Evolutionary conservation across 305 asterid species (phyloP).

Genomic region (Fraxinus sp.): DNA sequence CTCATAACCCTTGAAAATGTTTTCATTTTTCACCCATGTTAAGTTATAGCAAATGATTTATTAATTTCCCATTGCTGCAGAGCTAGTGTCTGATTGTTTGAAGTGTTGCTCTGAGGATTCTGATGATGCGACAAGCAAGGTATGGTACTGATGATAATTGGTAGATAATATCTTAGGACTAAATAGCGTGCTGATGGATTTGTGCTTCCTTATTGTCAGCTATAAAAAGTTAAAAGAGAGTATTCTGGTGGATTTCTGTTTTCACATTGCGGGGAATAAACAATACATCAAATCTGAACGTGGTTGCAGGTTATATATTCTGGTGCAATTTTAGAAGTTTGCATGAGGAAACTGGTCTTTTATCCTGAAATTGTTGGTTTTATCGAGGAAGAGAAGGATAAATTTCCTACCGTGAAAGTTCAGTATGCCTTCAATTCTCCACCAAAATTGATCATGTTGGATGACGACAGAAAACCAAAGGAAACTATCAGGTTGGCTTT

Average conservation of each 20-base stretch:
- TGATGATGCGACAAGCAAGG: conserved; percentile 91
- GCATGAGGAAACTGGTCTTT: conserved; percentile 94
- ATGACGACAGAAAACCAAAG: conserved; percentile 59
- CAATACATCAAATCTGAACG: conserved; percentile 1
- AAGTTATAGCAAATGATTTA: not conserved
- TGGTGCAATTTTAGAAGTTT: conserved; percentile 78
- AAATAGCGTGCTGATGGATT: not conserved
- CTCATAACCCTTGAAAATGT: not conserved
- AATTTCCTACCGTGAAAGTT: conserved; percentile 64
- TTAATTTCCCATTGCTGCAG: conserved; percentile 38
- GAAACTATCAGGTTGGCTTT: conserved; percentile 73
- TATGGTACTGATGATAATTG: conserved; percentile 21
- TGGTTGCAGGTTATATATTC: conserved; percentile 61
- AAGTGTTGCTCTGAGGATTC: conserved; percentile 93
- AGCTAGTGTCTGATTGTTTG: conserved; percentile 76
- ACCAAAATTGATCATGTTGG: conserved; percentile 85
- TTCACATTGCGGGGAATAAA: not conserved
- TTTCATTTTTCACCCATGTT: not conserved
- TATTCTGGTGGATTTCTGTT: not conserved
- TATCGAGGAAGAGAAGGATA: conserved; percentile 87
- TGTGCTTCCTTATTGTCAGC: too few species aligned
- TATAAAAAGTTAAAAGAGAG: too few species aligned
- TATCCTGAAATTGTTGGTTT: conserved; percentile 85
- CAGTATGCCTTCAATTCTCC: conserved; percentile 83
- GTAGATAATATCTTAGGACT: not conserved